These are phyloP conservation scores for Nephelium lappaceum DNA, from an alignment of 345 rosid genomes.

Conservation along the genomic window DNA sequence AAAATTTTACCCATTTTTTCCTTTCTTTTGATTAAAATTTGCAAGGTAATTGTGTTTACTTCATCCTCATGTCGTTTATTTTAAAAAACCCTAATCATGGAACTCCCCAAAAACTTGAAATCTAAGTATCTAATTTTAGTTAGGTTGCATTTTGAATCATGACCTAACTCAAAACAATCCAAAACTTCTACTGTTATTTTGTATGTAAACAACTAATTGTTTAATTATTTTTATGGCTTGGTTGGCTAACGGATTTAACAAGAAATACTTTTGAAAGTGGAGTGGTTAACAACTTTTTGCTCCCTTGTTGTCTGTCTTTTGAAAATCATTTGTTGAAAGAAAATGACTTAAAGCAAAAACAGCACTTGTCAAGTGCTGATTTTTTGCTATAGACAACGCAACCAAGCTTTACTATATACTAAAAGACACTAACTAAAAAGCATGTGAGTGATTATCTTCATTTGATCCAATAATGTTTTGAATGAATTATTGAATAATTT, in stretches of 20 bases:
- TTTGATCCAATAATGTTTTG: too few relatives aligned
- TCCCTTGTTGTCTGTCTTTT: neutral
- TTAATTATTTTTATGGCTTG: conserved; percentile 14
- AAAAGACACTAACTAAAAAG: neutral
- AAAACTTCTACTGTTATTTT: neutral
- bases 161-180: conserved; percentile 33
- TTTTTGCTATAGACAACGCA: neutral
- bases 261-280: conserved; percentile 36
- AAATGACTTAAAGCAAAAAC: conserved; percentile 12
- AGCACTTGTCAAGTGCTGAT: neutral
- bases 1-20: too few relatives aligned
- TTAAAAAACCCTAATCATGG: neutral
- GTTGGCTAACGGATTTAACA: conserved; percentile 48
- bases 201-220: neutral
- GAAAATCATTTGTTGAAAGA: conserved; percentile 10
- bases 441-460: neutral
- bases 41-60: too few relatives aligned
- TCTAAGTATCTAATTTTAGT: conserved; percentile 16
- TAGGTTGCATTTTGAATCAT: conserved; percentile 33
- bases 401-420: neutral
- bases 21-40: too few relatives aligned
- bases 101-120: neutral
- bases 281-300: conserved; percentile 33
- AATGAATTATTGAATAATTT: too few relatives aligned
- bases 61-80: neutral